Percentiles rank a stretch among this genome's conserved stretches.
phyloP scores from a whole-genome alignment of 2,329 filamentous ascomycete species.

The Colletotrichum agaves region DNA sequence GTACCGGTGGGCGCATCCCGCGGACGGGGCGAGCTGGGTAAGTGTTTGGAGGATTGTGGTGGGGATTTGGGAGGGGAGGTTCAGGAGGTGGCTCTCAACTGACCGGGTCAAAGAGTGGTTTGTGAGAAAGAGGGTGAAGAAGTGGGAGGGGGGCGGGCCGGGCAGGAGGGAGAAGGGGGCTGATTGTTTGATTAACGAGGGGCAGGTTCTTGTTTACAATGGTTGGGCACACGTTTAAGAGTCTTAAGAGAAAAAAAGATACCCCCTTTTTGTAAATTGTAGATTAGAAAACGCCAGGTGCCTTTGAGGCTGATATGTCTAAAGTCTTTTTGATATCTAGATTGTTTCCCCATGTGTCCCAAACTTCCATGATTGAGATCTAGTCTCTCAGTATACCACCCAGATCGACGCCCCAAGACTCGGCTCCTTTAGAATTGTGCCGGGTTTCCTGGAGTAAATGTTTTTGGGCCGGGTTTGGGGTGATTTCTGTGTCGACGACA shows the following conservation, averaged over 20 bases:
- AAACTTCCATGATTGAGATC: too few species aligned
- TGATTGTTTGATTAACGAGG: conserved; percentile 69
- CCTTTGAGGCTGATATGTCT: too few species aligned
- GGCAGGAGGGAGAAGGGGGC: conserved; percentile 56
- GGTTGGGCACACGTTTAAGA: conserved; percentile 67
- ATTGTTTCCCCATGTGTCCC: too few species aligned
- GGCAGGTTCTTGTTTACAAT: conserved; percentile 67
- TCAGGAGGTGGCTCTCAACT: conserved; percentile 55
- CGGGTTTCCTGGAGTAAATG: not conserved
- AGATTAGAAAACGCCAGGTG: not conserved
- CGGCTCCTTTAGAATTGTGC: too few species aligned
- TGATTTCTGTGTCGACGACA: too few species aligned
- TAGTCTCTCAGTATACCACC: conserved; percentile 2
- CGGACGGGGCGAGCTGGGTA: conserved; percentile 53
- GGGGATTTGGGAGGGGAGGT: conserved; percentile 69
- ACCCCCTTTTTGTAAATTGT: not conserved
- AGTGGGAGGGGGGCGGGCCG: conserved; percentile 50
- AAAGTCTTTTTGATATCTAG: too few species aligned
- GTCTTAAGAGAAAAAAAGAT: not conserved
- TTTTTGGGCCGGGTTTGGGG: not conserved
- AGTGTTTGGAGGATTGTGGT: conserved; percentile 58
- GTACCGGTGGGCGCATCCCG: conserved; percentile 60
- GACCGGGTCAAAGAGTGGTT: conserved; percentile 43
- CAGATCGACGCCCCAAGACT: conserved; percentile 7
- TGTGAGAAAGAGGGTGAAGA: conserved; percentile 51